Evolutionary conservation across 2,329 filamentous ascomycete genomes (phyloP).

Genomic region (Aureobasidium sp.): DNA sequence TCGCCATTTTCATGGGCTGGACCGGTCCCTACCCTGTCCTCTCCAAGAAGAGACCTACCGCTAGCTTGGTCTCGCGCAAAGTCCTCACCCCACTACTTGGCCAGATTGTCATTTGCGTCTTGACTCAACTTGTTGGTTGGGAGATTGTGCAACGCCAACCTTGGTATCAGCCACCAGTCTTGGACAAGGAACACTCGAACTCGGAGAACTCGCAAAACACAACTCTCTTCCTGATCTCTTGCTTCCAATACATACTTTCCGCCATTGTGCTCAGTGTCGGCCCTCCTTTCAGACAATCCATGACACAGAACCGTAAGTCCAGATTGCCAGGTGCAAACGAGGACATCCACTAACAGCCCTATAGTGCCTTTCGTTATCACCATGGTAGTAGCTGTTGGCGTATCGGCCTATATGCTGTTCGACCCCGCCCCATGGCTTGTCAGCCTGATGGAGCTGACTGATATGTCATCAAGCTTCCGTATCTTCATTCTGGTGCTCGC

Average conservation of each 20-base stretch:
- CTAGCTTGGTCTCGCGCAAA: conserved; percentile 85
- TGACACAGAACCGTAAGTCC: conserved; percentile 66
- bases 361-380: conserved; percentile 76
- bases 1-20: conserved; percentile 99
- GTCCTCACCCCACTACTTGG: conserved; percentile 82
- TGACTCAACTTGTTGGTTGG: conserved; percentile 68
- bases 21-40: conserved; percentile 72
- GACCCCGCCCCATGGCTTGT: conserved; percentile 61
- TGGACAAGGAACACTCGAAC: conserved; percentile 72
- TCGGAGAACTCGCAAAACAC: conserved; percentile 92
- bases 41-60: conserved; percentile 78
- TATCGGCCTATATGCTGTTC: conserved; percentile 74
- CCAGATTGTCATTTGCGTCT: conserved; percentile 73
- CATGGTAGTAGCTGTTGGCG: conserved; percentile 56
- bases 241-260: conserved; percentile 89
- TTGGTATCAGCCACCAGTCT: conserved; percentile 77
- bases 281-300: conserved; percentile 74
- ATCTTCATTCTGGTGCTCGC: conserved; percentile 64
- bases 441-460: conserved; percentile 77
- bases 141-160: conserved; percentile 65
- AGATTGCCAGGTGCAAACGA: not conserved
- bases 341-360: conserved; percentile 19
- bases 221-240: conserved; percentile 77
- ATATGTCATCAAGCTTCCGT: conserved; percentile 64
- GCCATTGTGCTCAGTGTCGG: conserved; percentile 89